These are phyloP conservation scores for Sequoia sempervirens DNA, from an alignment of 75 land plant species.

Conservation along the genomic window DNA sequence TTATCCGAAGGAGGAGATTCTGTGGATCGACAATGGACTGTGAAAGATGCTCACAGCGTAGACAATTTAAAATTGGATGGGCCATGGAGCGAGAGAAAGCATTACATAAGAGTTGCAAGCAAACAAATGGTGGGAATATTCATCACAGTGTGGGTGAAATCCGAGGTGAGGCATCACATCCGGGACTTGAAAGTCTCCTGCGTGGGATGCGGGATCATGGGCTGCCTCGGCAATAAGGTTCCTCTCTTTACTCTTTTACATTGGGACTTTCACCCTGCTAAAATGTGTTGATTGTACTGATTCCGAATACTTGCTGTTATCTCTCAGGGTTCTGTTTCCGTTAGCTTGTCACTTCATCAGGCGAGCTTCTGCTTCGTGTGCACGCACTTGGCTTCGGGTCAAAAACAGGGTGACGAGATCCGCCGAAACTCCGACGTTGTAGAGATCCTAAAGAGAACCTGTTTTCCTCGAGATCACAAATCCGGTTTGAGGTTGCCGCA, in stretches of 20 bases:
- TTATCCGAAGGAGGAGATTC: constrained; percentile 14
- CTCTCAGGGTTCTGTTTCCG: constrained; percentile 75
- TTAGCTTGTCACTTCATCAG: constrained; percentile 63
- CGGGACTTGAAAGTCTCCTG: constrained; percentile 60
- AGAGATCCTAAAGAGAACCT: constrained; percentile 66
- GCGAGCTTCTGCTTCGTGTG: constrained; percentile 87
- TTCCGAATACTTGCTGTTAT: background rate
- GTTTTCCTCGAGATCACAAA: constrained; percentile 29
- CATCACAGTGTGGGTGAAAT: constrained; percentile 77
- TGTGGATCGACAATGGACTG: too few relatives aligned
- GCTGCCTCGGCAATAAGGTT: constrained; percentile 91
- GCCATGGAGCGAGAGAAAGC: constrained; percentile 9
- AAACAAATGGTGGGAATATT: constrained; percentile 96
- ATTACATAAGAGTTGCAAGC: constrained; percentile 52
- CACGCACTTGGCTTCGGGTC: constrained; percentile 80
- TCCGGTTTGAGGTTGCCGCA: constrained; percentile 28
- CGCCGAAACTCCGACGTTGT: constrained; percentile 64
- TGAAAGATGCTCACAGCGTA: constrained; percentile 15
- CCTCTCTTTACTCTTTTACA: background rate
- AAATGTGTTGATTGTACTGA: background rate
- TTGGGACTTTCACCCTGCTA: background rate
- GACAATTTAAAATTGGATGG: constrained; percentile 23
- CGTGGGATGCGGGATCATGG: constrained; percentile 83
- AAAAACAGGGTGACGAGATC: constrained; percentile 75
- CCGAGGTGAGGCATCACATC: constrained; percentile 41